Base-by-base conservation (phyloP, 75 land plant species). In the Gnetum montanum region DNA sequence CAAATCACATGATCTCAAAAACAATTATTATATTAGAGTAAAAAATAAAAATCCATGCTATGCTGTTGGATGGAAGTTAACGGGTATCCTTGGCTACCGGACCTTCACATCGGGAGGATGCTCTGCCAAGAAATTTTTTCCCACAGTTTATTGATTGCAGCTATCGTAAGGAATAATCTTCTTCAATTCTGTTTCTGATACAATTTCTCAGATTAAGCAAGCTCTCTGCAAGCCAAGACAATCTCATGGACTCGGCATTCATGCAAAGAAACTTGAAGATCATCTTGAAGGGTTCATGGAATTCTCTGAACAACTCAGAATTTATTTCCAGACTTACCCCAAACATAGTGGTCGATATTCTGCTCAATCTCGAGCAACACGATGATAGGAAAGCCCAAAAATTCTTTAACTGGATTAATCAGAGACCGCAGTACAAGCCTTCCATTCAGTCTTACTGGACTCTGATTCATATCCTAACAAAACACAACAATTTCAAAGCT, bases 351-450 rank as follows among this genome's bases (percentile, higher is more conserved):
- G 16, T 46, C 40, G 60, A 59, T 24, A 38, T 77, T 1, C 59
- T 77, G 3, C 63, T 54, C 2, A 37, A 36, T 0, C 40, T 77
- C 29, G 59, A 65, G 3, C 6, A 30, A 0, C 31, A 41, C 10
- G 1, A 8, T n/a, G 28, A 48, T 24, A 41, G 37, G 2, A 34
- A 40, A 20, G 59, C 71, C 3, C 69, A 70, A 67, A 29, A 49
- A 5, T 81, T 81, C 70, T 81, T 65, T 59, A 73, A 63, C 31
- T 82, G 74, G 81, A 52, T 41, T 12, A 58, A 67, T 8, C 56
- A 56, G 10, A 34, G 63, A 15, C 72, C 82, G 3, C 43, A 62
- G 24, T 69, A 58, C 26, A 56, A 51, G 33, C 78, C 67, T 29
- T 69, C 82, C 26, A 45, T 70, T 30, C 64, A 70, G 24, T 34